A percentile compares a stretch with the other conserved stretches of the same genome.
phyloP scores from a whole-genome alignment of 805 yeast species.

The Blastobotrys parvus region DNA sequence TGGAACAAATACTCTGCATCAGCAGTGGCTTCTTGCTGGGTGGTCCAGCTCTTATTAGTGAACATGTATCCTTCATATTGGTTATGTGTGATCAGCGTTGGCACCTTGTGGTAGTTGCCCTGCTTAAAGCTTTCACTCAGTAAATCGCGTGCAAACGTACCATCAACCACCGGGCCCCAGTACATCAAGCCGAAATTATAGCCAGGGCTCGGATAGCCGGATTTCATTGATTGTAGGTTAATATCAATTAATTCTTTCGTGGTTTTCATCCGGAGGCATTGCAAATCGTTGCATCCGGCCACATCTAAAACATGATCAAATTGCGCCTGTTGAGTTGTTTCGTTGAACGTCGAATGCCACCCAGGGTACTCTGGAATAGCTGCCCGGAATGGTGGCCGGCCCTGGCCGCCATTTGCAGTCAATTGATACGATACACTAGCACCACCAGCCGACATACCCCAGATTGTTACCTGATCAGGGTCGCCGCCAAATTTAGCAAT shows the following conservation, averaged over 20 bases:
- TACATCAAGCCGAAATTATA: constrained; percentile 9
- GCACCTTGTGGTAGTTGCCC: constrained; percentile 12
- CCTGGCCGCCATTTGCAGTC: constrained; percentile 12
- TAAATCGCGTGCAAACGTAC: constrained; percentile 5
- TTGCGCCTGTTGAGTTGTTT: constrained; percentile 6
- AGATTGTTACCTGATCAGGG: constrained; percentile 28
- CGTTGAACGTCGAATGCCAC: constrained; percentile 11
- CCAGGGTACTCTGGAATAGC: constrained; percentile 13
- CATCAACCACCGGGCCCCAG: constrained; percentile 14
- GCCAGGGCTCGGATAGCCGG: constrained; percentile 5
- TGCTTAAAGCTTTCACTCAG: constrained; percentile 5
- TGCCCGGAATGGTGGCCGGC: constrained; percentile 5
- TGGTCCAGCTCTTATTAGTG: constrained; percentile 3
- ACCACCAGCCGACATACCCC: constrained; percentile 35
- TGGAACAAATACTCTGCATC: constrained; percentile 5
- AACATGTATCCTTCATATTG: constrained; percentile 10
- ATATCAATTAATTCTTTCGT: constrained; percentile 4
- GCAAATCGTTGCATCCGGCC: constrained; percentile 8
- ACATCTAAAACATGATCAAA: constrained; percentile 5
- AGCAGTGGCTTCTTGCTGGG: constrained; percentile 2
- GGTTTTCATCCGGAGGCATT: constrained; percentile 8
- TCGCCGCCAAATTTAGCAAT: constrained; percentile 33
- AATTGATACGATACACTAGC: constrained; percentile 10
- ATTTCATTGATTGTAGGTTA: constrained; percentile 1
- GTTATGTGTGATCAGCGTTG: constrained; percentile 6